Evolutionary conservation across 768 basidiomycete genomes (phyloP), one percentile per base, ranked within the genome.

Genomic region (Amanita rubescens): DNA sequence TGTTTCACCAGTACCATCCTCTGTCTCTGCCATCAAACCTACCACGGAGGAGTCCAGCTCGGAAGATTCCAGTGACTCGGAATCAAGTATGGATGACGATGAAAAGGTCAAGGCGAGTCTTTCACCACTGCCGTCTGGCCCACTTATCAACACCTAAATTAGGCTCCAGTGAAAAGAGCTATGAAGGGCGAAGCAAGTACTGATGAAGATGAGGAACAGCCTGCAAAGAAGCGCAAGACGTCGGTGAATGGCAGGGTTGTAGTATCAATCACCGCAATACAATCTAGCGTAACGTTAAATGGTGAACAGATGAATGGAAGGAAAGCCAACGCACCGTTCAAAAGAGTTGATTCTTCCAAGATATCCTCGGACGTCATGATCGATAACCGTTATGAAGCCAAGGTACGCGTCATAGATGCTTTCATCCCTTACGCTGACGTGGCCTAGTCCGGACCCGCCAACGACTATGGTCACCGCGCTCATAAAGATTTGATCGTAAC

Each of bases 401-500:
- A 85, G 76, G 94, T 90, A 60, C 15, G 47, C n/a, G 9, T 22
- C 11, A 55, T 33, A 38, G 52, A 19, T 33, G 48, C 30, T 32
- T 48, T 41, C 34, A 30, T 38, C 11, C 5, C 6, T 22, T 27
- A 48, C 34, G 35, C 32, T 43, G 30, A 19, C 24, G 45, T 35
- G 37, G 14, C 43, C 14, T 58, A 87, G 89, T 75, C 81, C 2
- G 90, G 80, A 0, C 74, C 75, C 1, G 58, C 58, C 20, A 84
- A 84, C 57, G 96, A 98, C 65, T 99, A 99, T 60, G 95, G 95
- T 17, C 85, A 82, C 27, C 78, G 77, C 51, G 95, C 95, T 0
- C 83, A 85, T 58, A 76, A 78, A 35, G 96, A 98, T 68, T 73
- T 99, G 57, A 87, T 95, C 57, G 89, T 94, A 24, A 98, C 95